Evolutionary conservation across 352 stramenopile species (phyloP), one percentile per base, ranked within the genome.

Genomic region (Phytophthora macrochlamydospora): DNA sequence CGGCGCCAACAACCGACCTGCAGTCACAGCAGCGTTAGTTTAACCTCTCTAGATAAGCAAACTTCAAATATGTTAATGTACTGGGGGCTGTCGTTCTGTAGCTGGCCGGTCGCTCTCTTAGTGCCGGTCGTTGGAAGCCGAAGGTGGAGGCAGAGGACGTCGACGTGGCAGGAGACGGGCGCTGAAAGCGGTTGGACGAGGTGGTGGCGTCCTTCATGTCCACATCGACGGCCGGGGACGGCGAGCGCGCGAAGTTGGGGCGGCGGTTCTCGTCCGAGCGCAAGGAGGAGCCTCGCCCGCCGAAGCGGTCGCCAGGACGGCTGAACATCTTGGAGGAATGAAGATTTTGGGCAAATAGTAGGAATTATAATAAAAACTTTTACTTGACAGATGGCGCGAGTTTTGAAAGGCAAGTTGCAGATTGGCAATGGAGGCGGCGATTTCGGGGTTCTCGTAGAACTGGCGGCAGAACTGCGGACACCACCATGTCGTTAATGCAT

Each of bases 401-500:
- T 29, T 59, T 30, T 79, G 66, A 48, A 90, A 85, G 2, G 79
- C 79, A 31, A 60, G 56, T 63, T 87, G 77, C 4, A 90, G 70
- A 30, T 83, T 69, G 7, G 51, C 30, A 59, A 89, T 78, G 62
- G 42, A 69, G 24, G 43, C 42, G 8, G 69, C 40, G 54, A 90
- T 55, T 9, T 58, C 57, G 1, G 66, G 54, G 54, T 69, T 89
- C 56, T 83, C 49, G 69, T 78, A 90, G 56, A 89, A 86, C 29
- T 75, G 67, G 32, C 50, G 51, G 54, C 75, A 87, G 51, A 90
- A 90, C 79, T 90, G 55, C 1, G 30, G 12, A 18, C 56, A 35
- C 12, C 40, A 9, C n/a, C 46, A 50, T n/a, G 7, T 30, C 24
- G 33, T 42, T 7, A 59, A 40, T 40, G 35, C 51, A 67, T 6